These are phyloP conservation scores for Xenoacremonium recifei DNA, from an alignment of 2,329 filamentous ascomycete genomes.

Conservation along the genomic window DNA sequence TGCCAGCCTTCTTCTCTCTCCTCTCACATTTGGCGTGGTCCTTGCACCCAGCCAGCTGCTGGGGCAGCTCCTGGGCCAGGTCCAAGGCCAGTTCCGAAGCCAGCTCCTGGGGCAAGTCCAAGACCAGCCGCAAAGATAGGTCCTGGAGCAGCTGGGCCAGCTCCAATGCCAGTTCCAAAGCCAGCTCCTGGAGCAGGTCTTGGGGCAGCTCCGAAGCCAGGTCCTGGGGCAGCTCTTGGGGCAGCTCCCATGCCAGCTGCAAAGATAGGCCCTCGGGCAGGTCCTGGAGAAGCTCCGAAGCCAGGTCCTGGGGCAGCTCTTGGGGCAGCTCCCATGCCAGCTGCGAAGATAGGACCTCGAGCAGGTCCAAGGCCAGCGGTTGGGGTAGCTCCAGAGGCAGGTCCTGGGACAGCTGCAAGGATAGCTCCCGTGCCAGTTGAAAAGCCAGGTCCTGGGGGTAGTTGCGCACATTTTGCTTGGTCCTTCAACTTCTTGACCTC, in stretches of 20 bases:
- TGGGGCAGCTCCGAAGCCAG: background rate
- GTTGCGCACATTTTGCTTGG: too few species aligned
- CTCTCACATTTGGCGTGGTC: background rate
- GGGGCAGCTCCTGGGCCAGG: background rate
- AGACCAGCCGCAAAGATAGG: too few species aligned
- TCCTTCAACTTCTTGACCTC: too few species aligned
- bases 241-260: too few species aligned
- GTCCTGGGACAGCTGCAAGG: background rate
- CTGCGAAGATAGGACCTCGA: too few species aligned
- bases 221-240: background rate
- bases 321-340: too few species aligned
- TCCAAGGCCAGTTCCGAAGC: background rate
- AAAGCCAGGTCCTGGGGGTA: too few species aligned
- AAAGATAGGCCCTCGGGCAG: too few species aligned
- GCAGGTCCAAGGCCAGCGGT: background rate
- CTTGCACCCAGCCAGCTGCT: background rate
- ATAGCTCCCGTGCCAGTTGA: too few species aligned
- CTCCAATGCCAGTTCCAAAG: background rate
- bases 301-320: background rate
- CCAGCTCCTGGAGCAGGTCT: background rate
- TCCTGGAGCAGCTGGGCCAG: background rate
- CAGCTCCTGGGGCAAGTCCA: background rate
- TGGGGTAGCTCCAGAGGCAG: background rate
- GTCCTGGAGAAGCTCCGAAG: background rate
- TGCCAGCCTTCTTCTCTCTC: background rate